phyloP scores from a whole-genome alignment of 2,329 filamentous ascomycete species.

The Lecanicillium sp. region DNA sequence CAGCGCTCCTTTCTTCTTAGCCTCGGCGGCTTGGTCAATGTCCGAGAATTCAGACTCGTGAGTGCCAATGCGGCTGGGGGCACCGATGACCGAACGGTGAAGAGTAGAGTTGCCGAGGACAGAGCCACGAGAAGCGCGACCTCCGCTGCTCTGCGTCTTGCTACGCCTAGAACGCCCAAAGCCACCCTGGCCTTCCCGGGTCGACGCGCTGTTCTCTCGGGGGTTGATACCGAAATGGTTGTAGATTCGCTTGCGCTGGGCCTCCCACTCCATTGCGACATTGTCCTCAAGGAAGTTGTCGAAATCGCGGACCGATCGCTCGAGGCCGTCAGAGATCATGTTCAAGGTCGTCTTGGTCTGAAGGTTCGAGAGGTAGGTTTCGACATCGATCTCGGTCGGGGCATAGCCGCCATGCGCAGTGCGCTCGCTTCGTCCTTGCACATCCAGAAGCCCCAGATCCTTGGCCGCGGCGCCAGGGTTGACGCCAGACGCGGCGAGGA shows the following conservation, averaged over 20 bases:
- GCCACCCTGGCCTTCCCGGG: conserved; percentile 45
- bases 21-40: conserved; percentile 51
- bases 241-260: conserved; percentile 87
- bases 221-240: conserved; percentile 87
- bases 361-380: conserved; percentile 76
- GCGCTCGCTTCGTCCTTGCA: conserved; percentile 43
- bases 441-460: conserved; percentile 76
- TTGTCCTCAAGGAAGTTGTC: conserved; percentile 92
- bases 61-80: conserved; percentile 60
- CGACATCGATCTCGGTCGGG: conserved; percentile 58
- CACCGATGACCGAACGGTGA: conserved; percentile 81
- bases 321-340: conserved; percentile 86
- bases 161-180: conserved; percentile 56
- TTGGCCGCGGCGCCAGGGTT: conserved; percentile 79
- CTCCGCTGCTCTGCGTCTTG: conserved; percentile 44
- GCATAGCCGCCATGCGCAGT: conserved; percentile 32
- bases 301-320: conserved; percentile 84
- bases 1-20: conserved; percentile 40
- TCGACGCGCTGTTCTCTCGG: conserved; percentile 41
- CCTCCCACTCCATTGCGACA: conserved; percentile 91
- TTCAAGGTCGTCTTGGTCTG: conserved; percentile 86
- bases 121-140: conserved; percentile 44
- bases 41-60: conserved; percentile 64
- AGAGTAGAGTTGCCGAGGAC: conserved; percentile 56
- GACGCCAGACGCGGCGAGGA: conserved; percentile 88